Percentiles rank a stretch among this genome's conserved stretches.
Evolutionary conservation across 1,284 basidiomycete genomes (phyloP).

Genomic region (Ustilago shanxiensis): DNA sequence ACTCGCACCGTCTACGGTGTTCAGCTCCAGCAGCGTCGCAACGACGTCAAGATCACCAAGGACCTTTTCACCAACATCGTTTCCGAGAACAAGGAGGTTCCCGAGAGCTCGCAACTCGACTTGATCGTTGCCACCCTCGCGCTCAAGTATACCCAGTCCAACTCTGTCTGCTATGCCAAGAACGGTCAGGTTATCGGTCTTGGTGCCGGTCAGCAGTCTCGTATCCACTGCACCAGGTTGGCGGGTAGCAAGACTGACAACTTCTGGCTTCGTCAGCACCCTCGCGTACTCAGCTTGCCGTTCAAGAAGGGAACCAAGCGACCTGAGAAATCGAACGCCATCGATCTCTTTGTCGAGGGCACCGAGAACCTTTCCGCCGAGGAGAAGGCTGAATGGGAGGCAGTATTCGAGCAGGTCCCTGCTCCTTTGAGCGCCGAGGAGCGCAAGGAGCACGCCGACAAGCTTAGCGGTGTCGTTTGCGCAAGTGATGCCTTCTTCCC

Average conservation of each 20-base stretch:
- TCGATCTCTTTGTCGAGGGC: constrained; percentile 94
- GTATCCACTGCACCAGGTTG: constrained; percentile 98
- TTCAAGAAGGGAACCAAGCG: constrained; percentile 99
- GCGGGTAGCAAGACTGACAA: constrained; percentile 98
- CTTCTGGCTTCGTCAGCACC: constrained; percentile 98
- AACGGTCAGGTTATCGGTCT: constrained; percentile 94
- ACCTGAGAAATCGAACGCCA: constrained; percentile 97
- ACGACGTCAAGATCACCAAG: constrained; percentile 88
- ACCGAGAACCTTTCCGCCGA: constrained; percentile 68
- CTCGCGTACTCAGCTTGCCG: constrained; percentile 87
- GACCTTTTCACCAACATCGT: constrained; percentile 89
- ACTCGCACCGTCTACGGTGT: constrained; percentile 96
- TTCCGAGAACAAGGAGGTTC: constrained; percentile 82
- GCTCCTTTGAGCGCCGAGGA: constrained; percentile 79
- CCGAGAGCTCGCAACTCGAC: constrained; percentile 63
- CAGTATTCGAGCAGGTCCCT: constrained; percentile 83
- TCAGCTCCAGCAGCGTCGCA: constrained; percentile 89
- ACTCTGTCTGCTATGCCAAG: constrained; percentile 96
- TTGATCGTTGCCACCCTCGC: constrained; percentile 82
- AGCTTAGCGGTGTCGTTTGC: constrained; percentile 81
- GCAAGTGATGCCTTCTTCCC: constrained; percentile 99
- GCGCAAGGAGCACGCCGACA: constrained; percentile 71
- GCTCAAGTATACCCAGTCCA: constrained; percentile 98
- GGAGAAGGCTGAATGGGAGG: constrained; percentile 92
- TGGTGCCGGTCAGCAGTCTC: constrained; percentile 97